phyloP scores from a whole-genome alignment of 1,284 basidiomycete species.

The Rugosomyces carneus region DNA sequence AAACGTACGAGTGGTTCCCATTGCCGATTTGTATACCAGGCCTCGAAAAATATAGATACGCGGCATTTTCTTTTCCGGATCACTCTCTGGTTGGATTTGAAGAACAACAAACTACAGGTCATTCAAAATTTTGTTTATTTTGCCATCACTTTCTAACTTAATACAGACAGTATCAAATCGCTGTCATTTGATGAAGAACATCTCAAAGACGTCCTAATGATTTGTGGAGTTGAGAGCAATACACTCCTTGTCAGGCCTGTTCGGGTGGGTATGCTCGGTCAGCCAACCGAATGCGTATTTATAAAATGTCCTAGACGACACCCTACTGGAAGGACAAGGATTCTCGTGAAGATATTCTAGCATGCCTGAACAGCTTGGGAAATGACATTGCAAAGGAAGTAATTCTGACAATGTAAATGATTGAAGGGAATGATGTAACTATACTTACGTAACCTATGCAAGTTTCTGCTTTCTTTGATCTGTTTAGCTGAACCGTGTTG shows the following conservation, averaged over 20 bases:
- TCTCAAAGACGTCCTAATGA: constrained; percentile 15
- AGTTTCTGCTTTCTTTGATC: too few species aligned
- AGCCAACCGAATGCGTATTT: neutral
- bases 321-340: constrained; percentile 19
- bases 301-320: constrained; percentile 14
- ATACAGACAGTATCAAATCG: neutral
- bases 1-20: constrained; percentile 73
- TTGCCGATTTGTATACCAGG: constrained; percentile 53
- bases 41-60: constrained; percentile 63
- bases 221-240: constrained; percentile 13
- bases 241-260: constrained; percentile 10
- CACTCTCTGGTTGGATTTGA: constrained; percentile 36
- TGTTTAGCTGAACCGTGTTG: too few species aligned
- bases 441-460: too few species aligned
- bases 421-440: too few species aligned
- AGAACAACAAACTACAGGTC: constrained; percentile 6
- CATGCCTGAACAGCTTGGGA: constrained; percentile 26
- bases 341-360: constrained; percentile 17
- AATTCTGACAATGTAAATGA: constrained; percentile 12
- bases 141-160: neutral
- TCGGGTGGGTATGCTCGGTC: constrained; percentile 11
- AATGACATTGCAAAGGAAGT: constrained; percentile 23
- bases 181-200: constrained; percentile 9
- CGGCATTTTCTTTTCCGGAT: constrained; percentile 60
- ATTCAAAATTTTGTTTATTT: too few species aligned